These are phyloP conservation scores for Fusarium redolens DNA, from an alignment of 2,329 filamentous ascomycete genomes.

Conservation along the genomic window DNA sequence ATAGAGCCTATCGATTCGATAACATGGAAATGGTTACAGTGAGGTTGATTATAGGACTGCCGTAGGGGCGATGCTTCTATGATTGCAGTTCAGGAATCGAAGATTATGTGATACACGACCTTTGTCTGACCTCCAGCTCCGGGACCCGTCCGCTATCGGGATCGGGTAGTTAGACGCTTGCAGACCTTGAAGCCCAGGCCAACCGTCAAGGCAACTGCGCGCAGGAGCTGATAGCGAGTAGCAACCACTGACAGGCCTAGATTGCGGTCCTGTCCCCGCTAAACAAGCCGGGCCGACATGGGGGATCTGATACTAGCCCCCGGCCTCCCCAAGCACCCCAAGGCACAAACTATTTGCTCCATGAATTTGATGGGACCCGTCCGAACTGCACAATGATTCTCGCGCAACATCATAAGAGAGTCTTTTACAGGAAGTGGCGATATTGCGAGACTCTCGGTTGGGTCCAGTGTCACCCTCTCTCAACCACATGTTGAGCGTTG, in stretches of 20 bases:
- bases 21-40: background rate
- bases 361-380: slow-evolving; percentile 11
- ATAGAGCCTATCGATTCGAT: slow-evolving; percentile 27
- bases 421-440: slow-evolving; percentile 28
- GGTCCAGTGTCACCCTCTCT: slow-evolving; percentile 22
- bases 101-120: slow-evolving; percentile 3
- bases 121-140: slow-evolving; percentile 7
- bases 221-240: background rate
- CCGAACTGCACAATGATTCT: slow-evolving; percentile 33
- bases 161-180: background rate
- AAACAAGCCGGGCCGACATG: slow-evolving; percentile 33
- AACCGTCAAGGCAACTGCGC: background rate
- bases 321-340: slow-evolving; percentile 8
- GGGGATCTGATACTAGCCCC: slow-evolving; percentile 31
- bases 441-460: slow-evolving; percentile 14
- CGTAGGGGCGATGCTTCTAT: background rate
- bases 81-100: background rate
- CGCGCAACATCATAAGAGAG: slow-evolving; percentile 30
- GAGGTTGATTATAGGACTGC: background rate
- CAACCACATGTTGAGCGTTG: slow-evolving; percentile 22
- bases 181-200: background rate
- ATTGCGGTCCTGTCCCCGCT: slow-evolving; percentile 13
- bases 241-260: slow-evolving; percentile 22
- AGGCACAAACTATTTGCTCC: slow-evolving; percentile 20
- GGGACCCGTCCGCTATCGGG: slow-evolving; percentile 36